Base-by-base conservation (phyloP, 257 asterid genomes). In the Solanum ahanhuiri region DNA sequence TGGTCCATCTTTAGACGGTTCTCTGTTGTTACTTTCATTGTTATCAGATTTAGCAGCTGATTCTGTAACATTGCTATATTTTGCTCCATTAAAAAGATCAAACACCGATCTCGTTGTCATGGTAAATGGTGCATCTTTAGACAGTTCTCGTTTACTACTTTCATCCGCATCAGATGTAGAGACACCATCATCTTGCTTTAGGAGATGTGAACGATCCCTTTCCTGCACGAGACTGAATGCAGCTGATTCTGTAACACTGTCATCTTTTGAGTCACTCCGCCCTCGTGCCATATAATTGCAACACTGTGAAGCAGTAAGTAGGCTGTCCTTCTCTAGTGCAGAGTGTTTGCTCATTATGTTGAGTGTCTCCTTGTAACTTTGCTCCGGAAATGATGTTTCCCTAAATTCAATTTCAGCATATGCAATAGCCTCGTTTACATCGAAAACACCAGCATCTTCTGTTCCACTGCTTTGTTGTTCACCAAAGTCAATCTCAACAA, bases 301-400 rank as follows among this genome's bases (percentile, higher is more conserved):
- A 85, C 86, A 91, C 87, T 57, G 58, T 81, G 86, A 86, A 57
- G 87, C 39, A 1, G 81, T 34, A 86, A 88, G 89, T 39, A 77
- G 88, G 85, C 87, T 28, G 41, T 31, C 88, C 77, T 87, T 90
- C 83, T 86, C 88, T 81, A 48, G 63, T 3, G 45, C 12, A 54
- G 89, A 88, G 88, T 91, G 91, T 51, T 87, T 90, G 41, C 88
- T 87, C 76, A 86, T 18, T 45, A 87, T 77, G 51, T 86, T 81
- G 10, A 87, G 88, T 89, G 79, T 90, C 84, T 92, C 94, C 84
- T 63, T 64, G 73, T 91, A 91, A 88, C 93, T 91, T 85, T 91
- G 88, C 85, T 90, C 95, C 3, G 92, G 94, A 67, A 87, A 92
- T 9, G 95, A 93, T 5, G 84, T 85, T 86, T 92, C 97, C 15